Percentiles rank a stretch among this genome's conserved stretches.
phyloP scores from a whole-genome alignment of 805 yeast species.

The Kuraishia cidri region DNA sequence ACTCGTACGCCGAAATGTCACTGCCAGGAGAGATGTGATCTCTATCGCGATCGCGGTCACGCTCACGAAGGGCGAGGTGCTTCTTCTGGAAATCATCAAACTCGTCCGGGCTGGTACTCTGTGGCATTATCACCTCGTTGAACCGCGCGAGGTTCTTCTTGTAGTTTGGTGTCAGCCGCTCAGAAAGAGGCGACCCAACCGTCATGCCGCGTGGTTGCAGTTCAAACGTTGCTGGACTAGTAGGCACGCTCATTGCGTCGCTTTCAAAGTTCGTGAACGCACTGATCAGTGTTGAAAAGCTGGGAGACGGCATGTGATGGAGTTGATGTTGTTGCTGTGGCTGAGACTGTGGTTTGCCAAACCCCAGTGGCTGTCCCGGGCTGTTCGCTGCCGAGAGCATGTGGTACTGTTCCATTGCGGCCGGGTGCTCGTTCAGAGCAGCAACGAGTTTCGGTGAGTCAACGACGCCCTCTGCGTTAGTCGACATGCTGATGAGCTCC shows the following conservation, averaged over 20 bases:
- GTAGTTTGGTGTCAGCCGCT: constrained; percentile 1
- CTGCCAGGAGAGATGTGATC: not conserved
- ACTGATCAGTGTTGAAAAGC: constrained; percentile 14
- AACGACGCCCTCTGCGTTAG: constrained; percentile 10
- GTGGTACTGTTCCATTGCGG: constrained; percentile 14
- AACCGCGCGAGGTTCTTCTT: constrained; percentile 2
- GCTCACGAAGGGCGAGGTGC: no score
- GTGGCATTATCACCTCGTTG: constrained; percentile 2
- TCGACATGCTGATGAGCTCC: constrained; percentile 11
- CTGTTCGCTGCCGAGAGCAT: constrained; percentile 4
- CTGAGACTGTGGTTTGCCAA: constrained; percentile 1
- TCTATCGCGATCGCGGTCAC: not conserved
- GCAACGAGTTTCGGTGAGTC: constrained; percentile 15
- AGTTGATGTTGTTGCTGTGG: not conserved
- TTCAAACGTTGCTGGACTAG: constrained; percentile 16
- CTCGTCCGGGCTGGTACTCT: not conserved
- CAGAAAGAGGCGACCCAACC: no score
- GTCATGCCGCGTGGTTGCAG: constrained; percentile 3
- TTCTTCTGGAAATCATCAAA: no score
- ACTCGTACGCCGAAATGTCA: not conserved
- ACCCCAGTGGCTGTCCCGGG: not conserved
- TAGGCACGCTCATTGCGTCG: constrained; percentile 9
- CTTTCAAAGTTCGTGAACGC: constrained; percentile 19
- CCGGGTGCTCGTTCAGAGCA: constrained; percentile 12
- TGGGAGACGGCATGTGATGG: constrained; percentile 12